A percentile compares a stretch with the other conserved stretches of the same genome.
Evolutionary conservation across 2,329 filamentous ascomycete genomes (phyloP).

Genomic region (Sordariomycetes sp.): DNA sequence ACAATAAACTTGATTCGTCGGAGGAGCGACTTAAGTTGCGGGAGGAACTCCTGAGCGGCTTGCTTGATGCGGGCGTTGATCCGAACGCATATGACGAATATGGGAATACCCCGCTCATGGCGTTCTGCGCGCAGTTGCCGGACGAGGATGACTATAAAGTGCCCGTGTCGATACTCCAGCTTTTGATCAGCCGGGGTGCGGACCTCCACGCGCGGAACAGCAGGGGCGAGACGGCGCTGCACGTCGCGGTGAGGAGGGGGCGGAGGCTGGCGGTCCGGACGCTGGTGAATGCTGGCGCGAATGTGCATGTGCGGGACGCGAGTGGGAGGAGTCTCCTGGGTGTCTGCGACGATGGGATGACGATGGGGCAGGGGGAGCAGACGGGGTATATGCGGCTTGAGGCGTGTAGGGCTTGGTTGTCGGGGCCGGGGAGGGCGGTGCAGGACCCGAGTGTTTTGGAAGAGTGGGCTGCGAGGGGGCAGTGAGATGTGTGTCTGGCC

Average conservation of each 20-base stretch:
- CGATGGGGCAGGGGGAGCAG: slow-evolving; percentile 10
- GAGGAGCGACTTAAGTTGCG: slow-evolving; percentile 15
- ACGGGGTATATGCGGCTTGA: slow-evolving; percentile 27
- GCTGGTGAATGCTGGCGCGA: slow-evolving; percentile 31
- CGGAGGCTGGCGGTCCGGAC: slow-evolving; percentile 36
- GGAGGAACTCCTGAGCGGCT: slow-evolving; percentile 10
- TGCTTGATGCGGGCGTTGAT: slow-evolving; percentile 26
- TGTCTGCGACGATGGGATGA: slow-evolving; percentile 27
- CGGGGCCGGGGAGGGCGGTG: slow-evolving; percentile 20
- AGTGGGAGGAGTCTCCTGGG: slow-evolving; percentile 29
- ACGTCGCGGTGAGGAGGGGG: slow-evolving; percentile 37
- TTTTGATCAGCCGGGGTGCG: slow-evolving; percentile 27
- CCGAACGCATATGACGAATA: slow-evolving; percentile 36
- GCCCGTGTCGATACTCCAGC: slow-evolving; percentile 27
- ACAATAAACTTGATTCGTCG: slow-evolving; percentile 18
- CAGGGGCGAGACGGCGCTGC: slow-evolving; percentile 39
- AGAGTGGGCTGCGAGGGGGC: slow-evolving; percentile 20
- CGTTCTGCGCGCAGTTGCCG: slow-evolving; percentile 34
- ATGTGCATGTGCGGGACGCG: slow-evolving; percentile 30
- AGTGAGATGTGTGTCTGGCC: background rate
- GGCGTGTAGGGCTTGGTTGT: slow-evolving; percentile 29
- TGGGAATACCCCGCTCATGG: slow-evolving; percentile 42
- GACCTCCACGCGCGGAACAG: slow-evolving; percentile 36
- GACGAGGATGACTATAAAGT: slow-evolving; percentile 35
- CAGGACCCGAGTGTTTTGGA: slow-evolving; percentile 24